Percentiles rank a stretch among this genome's conserved stretches.
Evolutionary conservation across 2,329 filamentous ascomycete species (phyloP).

Genomic region (Penicillium hesseltinei): DNA sequence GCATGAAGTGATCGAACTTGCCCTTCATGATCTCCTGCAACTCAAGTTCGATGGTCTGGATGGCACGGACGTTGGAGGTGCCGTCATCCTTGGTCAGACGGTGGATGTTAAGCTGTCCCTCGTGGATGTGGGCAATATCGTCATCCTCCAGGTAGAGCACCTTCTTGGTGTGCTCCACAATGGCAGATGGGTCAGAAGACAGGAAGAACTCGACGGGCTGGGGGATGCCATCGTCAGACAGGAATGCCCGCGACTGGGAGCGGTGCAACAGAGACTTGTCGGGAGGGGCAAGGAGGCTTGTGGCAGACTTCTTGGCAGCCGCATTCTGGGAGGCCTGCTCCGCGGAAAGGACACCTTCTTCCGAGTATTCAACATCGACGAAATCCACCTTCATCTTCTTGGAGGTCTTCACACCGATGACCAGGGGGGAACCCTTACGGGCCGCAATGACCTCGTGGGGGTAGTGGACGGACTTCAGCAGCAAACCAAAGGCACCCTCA

Average conservation of each 20-base stretch:
- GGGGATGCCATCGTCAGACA: constrained; percentile 96
- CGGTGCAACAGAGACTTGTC: constrained; percentile 98
- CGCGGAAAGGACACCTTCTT: constrained; percentile 83
- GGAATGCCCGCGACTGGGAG: constrained; percentile 96
- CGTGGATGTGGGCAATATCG: constrained; percentile 98
- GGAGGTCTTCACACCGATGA: constrained; percentile 93
- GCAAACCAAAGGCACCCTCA: constrained; percentile 92
- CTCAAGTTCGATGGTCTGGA: constrained; percentile 98
- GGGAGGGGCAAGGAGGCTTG: constrained; percentile 75
- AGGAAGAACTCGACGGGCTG: constrained; percentile 99
- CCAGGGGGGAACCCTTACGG: constrained; percentile 95
- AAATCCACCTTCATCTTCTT: constrained; percentile 99
- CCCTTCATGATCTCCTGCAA: constrained; percentile 99
- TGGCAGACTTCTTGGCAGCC: constrained; percentile 84
- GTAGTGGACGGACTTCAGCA: constrained; percentile 98
- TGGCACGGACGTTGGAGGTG: constrained; percentile 93
- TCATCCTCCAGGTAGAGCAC: constrained; percentile 99
- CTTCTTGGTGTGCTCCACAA: constrained; percentile 99
- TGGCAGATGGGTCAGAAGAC: constrained; percentile 95
- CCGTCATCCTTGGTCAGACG: constrained; percentile 95
- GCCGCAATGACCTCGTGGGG: constrained; percentile 97
- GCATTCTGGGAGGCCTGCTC: constrained; percentile 96
- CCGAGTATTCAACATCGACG: constrained; percentile 95
- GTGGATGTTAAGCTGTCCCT: constrained; percentile 98
- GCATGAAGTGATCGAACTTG: constrained; percentile 99